Evolutionary conservation across 768 basidiomycete genomes (phyloP), one percentile per base, ranked within the genome.

Genomic region (Scleroderma citrinum): DNA sequence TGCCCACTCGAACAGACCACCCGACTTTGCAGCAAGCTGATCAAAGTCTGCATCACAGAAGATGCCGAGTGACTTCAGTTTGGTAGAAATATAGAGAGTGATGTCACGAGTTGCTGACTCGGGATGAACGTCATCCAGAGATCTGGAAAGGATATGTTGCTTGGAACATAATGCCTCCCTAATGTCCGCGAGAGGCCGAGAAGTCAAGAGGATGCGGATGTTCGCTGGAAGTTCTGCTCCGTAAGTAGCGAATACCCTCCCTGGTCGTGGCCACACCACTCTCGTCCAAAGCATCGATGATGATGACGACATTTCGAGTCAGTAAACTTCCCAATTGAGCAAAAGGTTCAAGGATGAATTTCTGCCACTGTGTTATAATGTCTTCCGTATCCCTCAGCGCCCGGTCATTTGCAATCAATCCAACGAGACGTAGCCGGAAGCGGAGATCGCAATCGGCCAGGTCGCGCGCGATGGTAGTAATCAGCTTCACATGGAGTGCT

Each of bases 221-320:
- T 71, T 63, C 24, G 71, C 53, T 0, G 73, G 71, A 26, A 75
- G 66, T 37, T 72, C 67, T 1, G 71, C 66, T 0, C 66, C 61
- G 35, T 74, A 72, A 49, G 66, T 71, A 3, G 71, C 65, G 54
- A 38, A 65, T 49, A 7, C n/a, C 36, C 16, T 39, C 41, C 13
- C 54, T 54, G 36, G 42, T 14, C 7, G 21, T 35, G 12, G 43
- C 37, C 24, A 48, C 34, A 13, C 47, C 47, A 46, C 53, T 53
- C 39, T 53, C 59, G 31, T 59, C 56, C n/a, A 63, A 37, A 6
- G 51, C 64, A 29, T 66, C 65, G 31, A 64, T 58, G 42, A 66
- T 44, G 23, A 62, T 46, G 16, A 63, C 36, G 12, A 65, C 49
- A 16, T 16, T 41, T n/a, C 38, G n/a, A n/a, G 57, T 62, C 7